Evolutionary conservation across 192 early-diverging fungal genomes (phyloP), one percentile per base, ranked within the genome.

Genomic region (Backusella psychrophila): DNA sequence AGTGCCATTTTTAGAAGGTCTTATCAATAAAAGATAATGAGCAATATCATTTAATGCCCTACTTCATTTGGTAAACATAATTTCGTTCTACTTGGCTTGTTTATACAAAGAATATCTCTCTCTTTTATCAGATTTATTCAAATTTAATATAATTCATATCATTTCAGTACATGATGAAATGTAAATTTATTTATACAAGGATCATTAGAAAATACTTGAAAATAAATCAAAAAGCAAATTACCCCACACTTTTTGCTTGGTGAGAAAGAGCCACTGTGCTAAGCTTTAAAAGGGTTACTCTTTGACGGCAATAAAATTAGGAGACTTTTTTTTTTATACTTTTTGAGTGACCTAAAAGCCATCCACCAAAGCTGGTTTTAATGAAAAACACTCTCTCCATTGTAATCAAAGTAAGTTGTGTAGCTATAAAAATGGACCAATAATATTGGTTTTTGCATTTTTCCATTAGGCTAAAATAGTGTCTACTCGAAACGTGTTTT

Each of bases 281-380:
- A 59, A 59, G 5, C 53, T 26, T 26, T 7, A 59, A 26, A 21
- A 23, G 53, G 53, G 2, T 56, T 23, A 23, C 23, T 59, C 23
- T 59, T 59, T 59, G n/a, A 59, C 53, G 53, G 53, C 53, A 59
- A 59, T 59, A 59, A 59, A 59, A 59, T 26, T 59, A 59, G 23
- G 53, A 59, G 11, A 21, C 23, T 23, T 56, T 56, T 1, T 23
- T 56, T n/a, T 56, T 53, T 6, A 19, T 5, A 11, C 21, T 56
- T 56, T 56, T 56, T 56, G 53, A 26, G 53, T 56, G 53, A 56
- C 53, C 21, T 56, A 8, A 56, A 56, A 56, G 11, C 21, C 21
- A 56, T 23, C 53, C 21, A 56, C 53, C 21, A 56, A 56, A 56
- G 53, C 21, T 26, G 53, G 21, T 23, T 56, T 56, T 23, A 23